Conservation (phyloP, 495 filamentous ascomycete genomes). For the Lasiosphaeria ovina region DNA sequence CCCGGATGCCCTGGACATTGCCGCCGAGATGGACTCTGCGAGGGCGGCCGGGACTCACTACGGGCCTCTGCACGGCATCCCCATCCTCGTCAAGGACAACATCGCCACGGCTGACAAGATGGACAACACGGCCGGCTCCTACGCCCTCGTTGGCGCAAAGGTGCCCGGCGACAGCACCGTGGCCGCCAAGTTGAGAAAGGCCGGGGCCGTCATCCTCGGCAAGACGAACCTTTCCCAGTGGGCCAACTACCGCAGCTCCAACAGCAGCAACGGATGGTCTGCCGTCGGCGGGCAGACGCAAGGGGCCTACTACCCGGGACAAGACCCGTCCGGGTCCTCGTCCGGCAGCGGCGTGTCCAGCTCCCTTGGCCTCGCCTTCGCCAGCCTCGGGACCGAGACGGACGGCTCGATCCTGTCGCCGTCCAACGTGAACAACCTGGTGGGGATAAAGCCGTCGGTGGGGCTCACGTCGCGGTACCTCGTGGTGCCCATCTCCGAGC, state of each 20-base stretch:
- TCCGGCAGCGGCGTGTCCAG: conserved; percentile 25
- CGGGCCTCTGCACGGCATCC: conserved; percentile 63
- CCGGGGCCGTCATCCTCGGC: conserved; percentile 51
- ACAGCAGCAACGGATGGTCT: conserved; percentile 46
- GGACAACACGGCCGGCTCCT: conserved; percentile 59
- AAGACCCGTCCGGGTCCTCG: conserved; percentile 37
- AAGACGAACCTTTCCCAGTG: conserved; percentile 45
- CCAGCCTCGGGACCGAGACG: conserved; percentile 38
- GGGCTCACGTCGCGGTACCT: conserved; percentile 61
- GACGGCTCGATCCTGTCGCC: conserved; percentile 40
- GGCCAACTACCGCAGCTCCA: conserved; percentile 38
- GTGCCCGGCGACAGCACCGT: conserved; percentile 47
- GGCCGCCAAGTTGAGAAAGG: conserved; percentile 46
- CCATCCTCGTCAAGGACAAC: conserved; percentile 69
- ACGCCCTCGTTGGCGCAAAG: conserved; percentile 51
- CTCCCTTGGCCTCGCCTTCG: conserved; percentile 36
- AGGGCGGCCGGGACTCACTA: conserved; percentile 23
- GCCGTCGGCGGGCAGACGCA: conserved; percentile 42
- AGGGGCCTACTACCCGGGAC: conserved; percentile 41
- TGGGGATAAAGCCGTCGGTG: conserved; percentile 65
- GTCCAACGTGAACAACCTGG: conserved; percentile 42
- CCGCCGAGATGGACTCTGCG: conserved; percentile 30
- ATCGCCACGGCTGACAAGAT: conserved; percentile 68
- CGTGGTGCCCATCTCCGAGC: conserved; percentile 61
- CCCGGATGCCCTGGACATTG: conserved; percentile 43